phyloP scores from a whole-genome alignment of 768 basidiomycete genomes.

The Leccinum sublutescens region DNA sequence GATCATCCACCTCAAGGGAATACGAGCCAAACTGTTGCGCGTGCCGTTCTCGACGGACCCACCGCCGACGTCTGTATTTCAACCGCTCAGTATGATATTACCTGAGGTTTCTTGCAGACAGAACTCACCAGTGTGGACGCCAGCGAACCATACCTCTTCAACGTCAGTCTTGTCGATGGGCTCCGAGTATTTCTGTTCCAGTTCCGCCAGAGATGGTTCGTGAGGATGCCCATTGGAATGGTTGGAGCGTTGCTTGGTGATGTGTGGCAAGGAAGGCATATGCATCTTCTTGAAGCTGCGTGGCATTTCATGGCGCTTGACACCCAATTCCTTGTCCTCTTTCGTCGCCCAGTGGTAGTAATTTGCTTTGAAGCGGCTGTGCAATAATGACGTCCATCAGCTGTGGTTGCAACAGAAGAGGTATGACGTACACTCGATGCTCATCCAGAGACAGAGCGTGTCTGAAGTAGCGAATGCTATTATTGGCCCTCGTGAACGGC shows the following conservation, averaged over 20 bases:
- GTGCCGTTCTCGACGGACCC: constrained; percentile 60
- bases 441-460: constrained; percentile 74
- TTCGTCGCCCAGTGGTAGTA: constrained; percentile 42
- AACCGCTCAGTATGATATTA: neutral
- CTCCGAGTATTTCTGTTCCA: constrained; percentile 41
- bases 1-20: constrained; percentile 77
- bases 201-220: constrained; percentile 25
- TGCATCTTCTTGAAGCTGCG: constrained; percentile 27
- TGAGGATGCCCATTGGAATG: constrained; percentile 9
- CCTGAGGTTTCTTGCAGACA: neutral
- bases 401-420: constrained; percentile 5
- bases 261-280: neutral
- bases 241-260: neutral
- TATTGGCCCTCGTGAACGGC: constrained; percentile 65
- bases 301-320: constrained; percentile 52
- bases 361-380: constrained; percentile 33
- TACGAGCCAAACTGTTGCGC: constrained; percentile 61
- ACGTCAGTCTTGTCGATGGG: constrained; percentile 51
- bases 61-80: constrained; percentile 68
- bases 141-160: constrained; percentile 80
- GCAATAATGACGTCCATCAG: constrained; percentile 1
- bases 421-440: constrained; percentile 45
- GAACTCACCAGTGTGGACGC: constrained; percentile 65
- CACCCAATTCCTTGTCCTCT: constrained; percentile 42
- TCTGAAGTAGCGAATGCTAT: constrained; percentile 61